Base-by-base conservation (phyloP, 106 monocot species). In the Vanilla planifolia region DNA sequence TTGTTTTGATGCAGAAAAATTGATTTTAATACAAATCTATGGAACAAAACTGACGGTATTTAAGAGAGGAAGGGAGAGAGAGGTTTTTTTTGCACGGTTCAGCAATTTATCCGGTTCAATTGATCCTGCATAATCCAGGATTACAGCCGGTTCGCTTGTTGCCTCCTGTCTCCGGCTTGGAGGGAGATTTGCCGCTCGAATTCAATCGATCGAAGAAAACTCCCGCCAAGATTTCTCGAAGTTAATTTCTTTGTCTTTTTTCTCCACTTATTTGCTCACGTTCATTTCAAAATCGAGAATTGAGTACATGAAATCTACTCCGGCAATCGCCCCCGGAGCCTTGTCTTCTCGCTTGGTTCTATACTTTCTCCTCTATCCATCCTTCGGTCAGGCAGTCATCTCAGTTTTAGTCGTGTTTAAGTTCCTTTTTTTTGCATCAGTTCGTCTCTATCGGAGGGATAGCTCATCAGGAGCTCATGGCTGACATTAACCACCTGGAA, bases 401-500 rank as follows among this genome's bases (percentile, higher is more conserved):
- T 8, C 1, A 4, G 6, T 23, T 4, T 6, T 21, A 48, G 48
- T n/a, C n/a, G n/a, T n/a, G n/a, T n/a, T n/a, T n/a, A n/a, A n/a
- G n/a, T n/a, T n/a, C n/a, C 48, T 24, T n/a, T 9, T 7, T 48
- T 48, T 50, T 26, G 50, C 25, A 50, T 50, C 21, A 1, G 8
- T 50, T 26, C 9, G 8, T 50, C 24, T 50, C 48, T 23, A 50
- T 11, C 50, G 11, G 26, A 50, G 50, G 24, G 50, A 7, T 50
- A 24, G 25, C 24, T 50, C 50, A 11, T 4, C 1, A 11, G 20
- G 1, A 4, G 37, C 45, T n/a, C 33, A 89, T 89, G 89, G 78
- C 80, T 67, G 85, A 88, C 48, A 8, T 79, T 32, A 66, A 15
- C 14, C 75, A 88, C 62, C 65, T 98, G 62, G 96, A 96, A 72